Base-by-base conservation (phyloP, 164 flowering plant species). In the Magnolia kwangsiensis region DNA sequence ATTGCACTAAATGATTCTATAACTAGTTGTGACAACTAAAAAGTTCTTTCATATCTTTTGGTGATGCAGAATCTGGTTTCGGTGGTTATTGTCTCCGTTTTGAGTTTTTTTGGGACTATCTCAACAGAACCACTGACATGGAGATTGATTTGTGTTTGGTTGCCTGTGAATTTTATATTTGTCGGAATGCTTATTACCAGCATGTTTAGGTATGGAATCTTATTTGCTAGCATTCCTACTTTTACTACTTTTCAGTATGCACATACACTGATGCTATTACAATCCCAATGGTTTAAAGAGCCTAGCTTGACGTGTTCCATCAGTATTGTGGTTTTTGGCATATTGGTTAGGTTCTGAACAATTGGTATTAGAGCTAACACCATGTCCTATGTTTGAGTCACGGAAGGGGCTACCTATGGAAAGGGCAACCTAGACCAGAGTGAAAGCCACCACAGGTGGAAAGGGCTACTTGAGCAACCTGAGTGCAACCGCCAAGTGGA, bases 171-270 rank as follows among this genome's bases (percentile, higher is more conserved):
- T 83, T 77, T 88, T 76, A 94, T 96, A 84, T 96, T 96, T 87
- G 98, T 94, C 80, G 99, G 98, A 67, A 94, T 94, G 98, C 97
- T 96, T 55, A 69, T 90, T 77, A 94, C 99, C 61, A 96, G 99
- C 90, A 92, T 96, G 87, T 94, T 96, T 82, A 96, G 99, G 99
- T 96, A 88, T 69, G 80, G 14, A 0, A 1, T 72, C 58, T 73
- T 51, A 76, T 49, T 69, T 50, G 9, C 65, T 29, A 66, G 64
- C 24, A 51, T 2, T 51, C 65, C 4, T 24, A 27, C 58, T 31
- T 21, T 68, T 68, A 4, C 7, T 61, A 7, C 10, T 55, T 31
- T 51, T 55, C 14, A 51, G 8, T 51, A 51, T 71, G 29, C 23
- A 50, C 29, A 20, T 50, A 49, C 50, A 7, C 61, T 11, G 13